Evolutionary conservation across 768 basidiomycete species (phyloP).

Genomic region (Boletus rubescentipes): DNA sequence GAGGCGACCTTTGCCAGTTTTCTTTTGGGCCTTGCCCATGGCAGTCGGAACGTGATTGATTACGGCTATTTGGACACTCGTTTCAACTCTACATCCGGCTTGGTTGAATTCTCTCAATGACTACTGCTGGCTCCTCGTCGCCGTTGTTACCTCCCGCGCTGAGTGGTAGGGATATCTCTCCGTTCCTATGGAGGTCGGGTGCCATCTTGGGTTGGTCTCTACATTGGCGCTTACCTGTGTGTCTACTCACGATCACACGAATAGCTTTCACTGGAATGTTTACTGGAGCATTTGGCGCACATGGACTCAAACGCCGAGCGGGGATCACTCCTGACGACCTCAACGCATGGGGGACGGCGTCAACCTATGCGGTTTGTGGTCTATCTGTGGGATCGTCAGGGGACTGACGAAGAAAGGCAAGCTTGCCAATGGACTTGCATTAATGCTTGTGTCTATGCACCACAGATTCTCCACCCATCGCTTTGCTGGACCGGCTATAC

Average conservation of each 20-base stretch:
- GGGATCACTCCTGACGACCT: slow-evolving; percentile 52
- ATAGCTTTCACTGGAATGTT: slow-evolving; percentile 51
- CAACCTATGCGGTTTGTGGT: slow-evolving; percentile 57
- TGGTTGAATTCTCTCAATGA: slow-evolving; percentile 17
- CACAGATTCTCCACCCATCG: slow-evolving; percentile 55
- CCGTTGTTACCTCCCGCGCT: slow-evolving; percentile 26
- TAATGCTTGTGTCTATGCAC: slow-evolving; percentile 63
- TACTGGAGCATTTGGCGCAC: slow-evolving; percentile 68
- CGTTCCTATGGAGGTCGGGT: slow-evolving; percentile 44
- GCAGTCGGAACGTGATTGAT: slow-evolving; percentile 6
- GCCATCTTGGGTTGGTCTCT: slow-evolving; percentile 38
- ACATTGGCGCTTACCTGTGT: not conserved
- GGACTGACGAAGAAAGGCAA: slow-evolving; percentile 29
- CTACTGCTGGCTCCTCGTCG: slow-evolving; percentile 23
- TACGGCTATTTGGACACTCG: slow-evolving; percentile 13
- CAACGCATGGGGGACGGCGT: slow-evolving; percentile 61
- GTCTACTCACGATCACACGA: not conserved
- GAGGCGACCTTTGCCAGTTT: slow-evolving; percentile 92
- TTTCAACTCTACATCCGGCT: not conserved
- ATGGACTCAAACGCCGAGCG: slow-evolving; percentile 50
- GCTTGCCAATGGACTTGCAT: slow-evolving; percentile 68
- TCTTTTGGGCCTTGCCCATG: slow-evolving; percentile 87
- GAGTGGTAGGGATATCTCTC: slow-evolving; percentile 9
- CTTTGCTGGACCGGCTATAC: slow-evolving; percentile 69
- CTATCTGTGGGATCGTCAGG: not conserved